Conservation (phyloP, 1,139 yeast species). For the Geotrichum citri-aurantii region DNA sequence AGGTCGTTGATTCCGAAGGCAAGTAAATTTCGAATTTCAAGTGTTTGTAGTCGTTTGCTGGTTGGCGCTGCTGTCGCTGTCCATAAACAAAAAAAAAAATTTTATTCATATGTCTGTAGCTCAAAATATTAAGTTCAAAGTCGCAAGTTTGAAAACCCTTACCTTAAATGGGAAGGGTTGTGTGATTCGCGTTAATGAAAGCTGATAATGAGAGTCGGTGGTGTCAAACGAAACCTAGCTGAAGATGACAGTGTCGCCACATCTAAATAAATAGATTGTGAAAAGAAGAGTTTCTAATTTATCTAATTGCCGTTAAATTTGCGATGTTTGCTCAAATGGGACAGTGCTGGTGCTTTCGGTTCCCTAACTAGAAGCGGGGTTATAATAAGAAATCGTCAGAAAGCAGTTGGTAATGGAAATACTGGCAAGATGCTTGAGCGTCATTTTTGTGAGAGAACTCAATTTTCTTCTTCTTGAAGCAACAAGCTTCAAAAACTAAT, state of each 20-base stretch:
- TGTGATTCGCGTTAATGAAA: not conserved
- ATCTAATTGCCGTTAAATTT: too few species aligned
- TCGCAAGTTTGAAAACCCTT: not conserved
- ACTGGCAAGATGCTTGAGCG: not conserved
- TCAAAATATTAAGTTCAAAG: not conserved
- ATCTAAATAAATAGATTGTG: too few species aligned
- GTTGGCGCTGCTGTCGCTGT: not conserved
- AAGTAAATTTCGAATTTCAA: not conserved
- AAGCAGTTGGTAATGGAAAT: not conserved
- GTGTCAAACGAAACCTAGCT: not conserved
- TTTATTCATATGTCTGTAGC: not conserved
- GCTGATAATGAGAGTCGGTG: not conserved
- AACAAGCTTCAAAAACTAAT: too few species aligned
- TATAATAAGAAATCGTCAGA: not conserved
- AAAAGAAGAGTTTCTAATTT: too few species aligned
- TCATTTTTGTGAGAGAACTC: not conserved
- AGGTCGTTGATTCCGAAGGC: not conserved
- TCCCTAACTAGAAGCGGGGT: not conserved
- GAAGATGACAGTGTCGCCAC: too few species aligned
- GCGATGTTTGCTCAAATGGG: not conserved
- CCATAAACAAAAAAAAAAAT: not conserved
- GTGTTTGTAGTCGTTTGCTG: not conserved
- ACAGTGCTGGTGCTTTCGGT: not conserved
- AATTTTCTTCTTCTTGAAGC: too few species aligned
- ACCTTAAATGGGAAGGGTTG: not conserved